Evolutionary conservation across 768 basidiomycete species (phyloP).

Genomic region (Dentipellis sp.): DNA sequence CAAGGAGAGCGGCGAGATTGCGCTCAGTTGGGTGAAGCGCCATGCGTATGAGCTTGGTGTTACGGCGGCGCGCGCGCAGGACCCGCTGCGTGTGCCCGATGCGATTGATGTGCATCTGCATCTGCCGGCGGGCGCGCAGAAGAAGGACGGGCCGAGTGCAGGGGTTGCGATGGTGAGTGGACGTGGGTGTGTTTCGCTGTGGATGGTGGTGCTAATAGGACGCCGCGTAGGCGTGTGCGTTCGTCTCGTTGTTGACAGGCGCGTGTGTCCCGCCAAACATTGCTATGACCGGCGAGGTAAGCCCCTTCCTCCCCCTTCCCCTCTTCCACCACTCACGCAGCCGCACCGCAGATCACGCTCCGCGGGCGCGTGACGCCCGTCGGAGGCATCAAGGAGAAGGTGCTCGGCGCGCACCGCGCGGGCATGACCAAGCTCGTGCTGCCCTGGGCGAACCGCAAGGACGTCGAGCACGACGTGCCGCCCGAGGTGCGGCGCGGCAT

Average conservation of each 20-base stretch:
- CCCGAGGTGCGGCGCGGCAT: slow-evolving; percentile 63
- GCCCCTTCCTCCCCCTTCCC: background rate
- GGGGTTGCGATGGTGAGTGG: slow-evolving; percentile 74
- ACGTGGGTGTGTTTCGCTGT: background rate
- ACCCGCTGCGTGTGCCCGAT: slow-evolving; percentile 67
- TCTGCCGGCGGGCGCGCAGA: slow-evolving; percentile 82
- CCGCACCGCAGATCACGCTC: slow-evolving; percentile 53
- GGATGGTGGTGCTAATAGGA: background rate
- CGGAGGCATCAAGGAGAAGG: slow-evolving; percentile 88
- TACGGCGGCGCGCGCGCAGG: slow-evolving; percentile 57
- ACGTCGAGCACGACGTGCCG: slow-evolving; percentile 81
- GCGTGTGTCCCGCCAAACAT: slow-evolving; percentile 60
- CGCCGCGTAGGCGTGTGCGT: slow-evolving; percentile 56
- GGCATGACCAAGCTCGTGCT: slow-evolving; percentile 77
- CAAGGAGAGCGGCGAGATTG: slow-evolving; percentile 85
- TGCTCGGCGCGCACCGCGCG: slow-evolving; percentile 84
- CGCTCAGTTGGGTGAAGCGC: slow-evolving; percentile 87
- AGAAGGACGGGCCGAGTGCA: slow-evolving; percentile 90
- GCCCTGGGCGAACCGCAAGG: slow-evolving; percentile 77
- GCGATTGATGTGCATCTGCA: slow-evolving; percentile 82
- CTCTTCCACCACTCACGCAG: background rate
- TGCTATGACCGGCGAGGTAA: slow-evolving; percentile 87
- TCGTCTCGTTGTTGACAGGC: slow-evolving; percentile 78
- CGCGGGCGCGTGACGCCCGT: slow-evolving; percentile 77
- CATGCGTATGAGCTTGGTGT: slow-evolving; percentile 75